Percentiles rank a stretch among this genome's conserved stretches.
Conservation (phyloP, 106 monocot species). For the Gastrodia elata region DNA sequence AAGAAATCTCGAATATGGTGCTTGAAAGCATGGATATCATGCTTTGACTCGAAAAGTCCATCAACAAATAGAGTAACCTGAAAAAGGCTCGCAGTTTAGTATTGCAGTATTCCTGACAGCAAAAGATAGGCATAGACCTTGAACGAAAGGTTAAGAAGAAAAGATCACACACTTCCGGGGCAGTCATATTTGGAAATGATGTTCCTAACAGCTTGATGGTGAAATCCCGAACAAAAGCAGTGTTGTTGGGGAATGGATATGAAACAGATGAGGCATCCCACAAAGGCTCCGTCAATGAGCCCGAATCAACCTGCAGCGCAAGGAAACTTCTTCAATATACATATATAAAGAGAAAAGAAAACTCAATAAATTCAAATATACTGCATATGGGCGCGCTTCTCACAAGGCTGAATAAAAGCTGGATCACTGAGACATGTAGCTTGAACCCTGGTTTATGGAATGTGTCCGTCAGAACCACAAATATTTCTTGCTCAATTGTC, state of each 20-base stretch:
- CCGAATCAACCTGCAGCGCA: constrained; percentile 75
- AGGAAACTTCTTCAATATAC: background rate
- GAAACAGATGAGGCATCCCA: constrained; percentile 80
- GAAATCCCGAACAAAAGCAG: constrained; percentile 81
- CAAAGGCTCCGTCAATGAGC: constrained; percentile 74
- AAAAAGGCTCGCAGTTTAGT: too few species aligned
- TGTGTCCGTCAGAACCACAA: constrained; percentile 95
- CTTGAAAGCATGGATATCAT: constrained; percentile 71
- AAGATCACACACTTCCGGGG: constrained; percentile 39
- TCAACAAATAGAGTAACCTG: constrained; percentile 91
- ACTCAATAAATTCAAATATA: background rate
- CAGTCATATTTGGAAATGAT: constrained; percentile 96
- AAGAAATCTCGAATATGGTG: constrained; percentile 92
- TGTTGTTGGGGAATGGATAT: constrained; percentile 71
- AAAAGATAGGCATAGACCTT: background rate
- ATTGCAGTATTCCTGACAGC: too few species aligned
- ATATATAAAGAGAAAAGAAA: background rate
- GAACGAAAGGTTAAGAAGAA: constrained; percentile 8
- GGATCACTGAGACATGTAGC: constrained; percentile 86
- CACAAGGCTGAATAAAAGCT: constrained; percentile 92
- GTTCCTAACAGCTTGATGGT: constrained; percentile 81
- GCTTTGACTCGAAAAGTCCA: constrained; percentile 75
- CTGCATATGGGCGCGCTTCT: constrained; percentile 1
- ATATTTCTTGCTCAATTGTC: constrained; percentile 92
- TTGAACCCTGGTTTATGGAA: constrained; percentile 99